Evolutionary conservation across 2,329 filamentous ascomycete species (phyloP), one percentile per base, ranked within the genome.

Genomic region (Fusarium nurragi): DNA sequence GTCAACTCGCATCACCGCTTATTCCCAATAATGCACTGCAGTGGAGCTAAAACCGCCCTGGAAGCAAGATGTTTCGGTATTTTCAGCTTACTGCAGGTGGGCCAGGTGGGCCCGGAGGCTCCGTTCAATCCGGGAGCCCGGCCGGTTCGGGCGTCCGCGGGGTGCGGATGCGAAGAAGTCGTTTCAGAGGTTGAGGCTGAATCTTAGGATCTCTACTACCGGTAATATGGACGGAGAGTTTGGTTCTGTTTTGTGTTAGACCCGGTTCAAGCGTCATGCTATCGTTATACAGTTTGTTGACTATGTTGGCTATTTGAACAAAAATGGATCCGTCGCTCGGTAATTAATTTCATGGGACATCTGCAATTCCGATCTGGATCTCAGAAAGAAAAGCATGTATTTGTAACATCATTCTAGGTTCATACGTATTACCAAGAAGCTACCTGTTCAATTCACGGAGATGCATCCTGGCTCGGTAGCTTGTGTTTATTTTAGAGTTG

Each of bases 71-170:
- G 23, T n/a, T 26, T 13, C 23, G 41, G 22, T 26, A 18, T 25
- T 25, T 32, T 23, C 38, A 39, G 26, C n/a, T 34, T 34, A 16
- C 40, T 34, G 22, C 19, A 21, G 25, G 21, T 30, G 34, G 26
- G 23, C n/a, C n/a, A 14, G 19, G 56, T 61, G 56, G 58, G 49
- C 37, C 58, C 21, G 37, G 23, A 3, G 18, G 19, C 19, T 41
- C 34, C 47, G 38, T 22, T 39, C n/a, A 4, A 19, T 3, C 56
- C 39, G 54, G 26, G 32, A 10, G n/a, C 21, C 51, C 51, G 51
- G 44, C 14, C 19, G 37, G 25, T 19, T 60, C 56, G 41, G 58
- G 22, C 4, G 10, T 45, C 57, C 58, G 58, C 58, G 58, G 58
- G 32, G 6, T 11, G 18, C 44, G 26, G 10, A 37, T 19, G 11